Base-by-base conservation (phyloP, 1,139 yeast genomes). In the Eremothecium cymbalariae region DNA sequence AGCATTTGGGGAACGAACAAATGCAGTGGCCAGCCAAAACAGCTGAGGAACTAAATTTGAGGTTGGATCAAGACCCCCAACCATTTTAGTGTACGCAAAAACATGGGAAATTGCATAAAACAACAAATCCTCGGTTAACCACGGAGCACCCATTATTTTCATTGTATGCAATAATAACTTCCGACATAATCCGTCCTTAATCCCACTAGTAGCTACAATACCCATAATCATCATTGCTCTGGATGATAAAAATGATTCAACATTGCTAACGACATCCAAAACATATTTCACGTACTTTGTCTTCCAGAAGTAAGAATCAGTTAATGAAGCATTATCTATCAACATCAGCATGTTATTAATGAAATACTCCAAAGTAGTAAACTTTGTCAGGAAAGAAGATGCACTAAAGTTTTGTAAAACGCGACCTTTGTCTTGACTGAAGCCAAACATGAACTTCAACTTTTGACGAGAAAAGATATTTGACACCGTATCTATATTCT, bases 201-300 rank as follows among this genome's bases (percentile, higher is more conserved):
- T 71, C 21, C 86, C 86, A 13, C 65, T 59, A 43, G 72, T 74
- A 0, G 85, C 70, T 28, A 84, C 57, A 29, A 80, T 74, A 24
- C 95, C 94, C 19, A 82, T 67, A 5, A 83, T 70, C 44, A 84
- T 64, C 38, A 82, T 63, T 0, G 93, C 85, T 37, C 94, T 66
- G 6, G 76, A 73, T 51, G 84, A 88, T 38, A 84, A 66, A 17
- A 77, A 69, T 0, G 88, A 74, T 20, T 68, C 67, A 9, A 63
- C 59, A 30, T 70, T 66, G 47, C 79, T 77, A 1, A 86, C 82
- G 14, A 81, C 71, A 44, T 74, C 77, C 47, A 79, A 64, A 1
- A 80, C 73, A 48, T 75, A 71, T 19, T 81, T 67, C 43, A 75
- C 68, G 85, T 90, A 83, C 38, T 82, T 68, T 6, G 78, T 63